phyloP scores from a whole-genome alignment of 2,329 filamentous ascomycete species.

The Endoconidiophora laricicola region DNA sequence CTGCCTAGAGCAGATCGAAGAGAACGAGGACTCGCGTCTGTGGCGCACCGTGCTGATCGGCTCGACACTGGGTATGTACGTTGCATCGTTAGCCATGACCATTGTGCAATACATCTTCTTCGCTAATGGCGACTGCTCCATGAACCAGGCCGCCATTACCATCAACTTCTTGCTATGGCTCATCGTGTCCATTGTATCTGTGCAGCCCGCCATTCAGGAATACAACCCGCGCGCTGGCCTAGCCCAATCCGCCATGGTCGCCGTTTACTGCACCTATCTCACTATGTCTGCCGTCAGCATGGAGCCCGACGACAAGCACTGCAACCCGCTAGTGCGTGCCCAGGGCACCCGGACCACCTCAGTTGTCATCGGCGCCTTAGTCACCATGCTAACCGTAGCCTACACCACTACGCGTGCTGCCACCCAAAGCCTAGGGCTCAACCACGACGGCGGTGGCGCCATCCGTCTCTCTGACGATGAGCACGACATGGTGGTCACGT shows the following conservation, averaged over 20 bases:
- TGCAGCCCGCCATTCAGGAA: conserved; percentile 81
- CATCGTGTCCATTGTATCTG: conserved; percentile 63
- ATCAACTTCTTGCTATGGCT: conserved; percentile 80
- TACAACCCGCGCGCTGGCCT: conserved; percentile 85
- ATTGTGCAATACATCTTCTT: conserved; percentile 97
- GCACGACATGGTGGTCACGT: conserved; percentile 64
- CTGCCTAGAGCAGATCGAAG: conserved; percentile 84
- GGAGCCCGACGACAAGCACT: conserved; percentile 86
- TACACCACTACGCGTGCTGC: conserved; percentile 95
- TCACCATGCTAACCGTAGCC: conserved; percentile 91
- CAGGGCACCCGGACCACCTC: conserved; percentile 80
- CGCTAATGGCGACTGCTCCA: conserved; percentile 60
- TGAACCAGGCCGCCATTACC: conserved; percentile 95
- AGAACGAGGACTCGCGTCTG: conserved; percentile 54
- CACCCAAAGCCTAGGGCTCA: conserved; percentile 69
- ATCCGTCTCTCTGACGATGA: conserved; percentile 42
- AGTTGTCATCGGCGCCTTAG: conserved; percentile 79
- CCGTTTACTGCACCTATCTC: conserved; percentile 94
- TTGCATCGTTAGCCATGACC: conserved; percentile 82
- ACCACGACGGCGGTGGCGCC: conserved; percentile 22
- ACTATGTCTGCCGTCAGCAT: conserved; percentile 97
- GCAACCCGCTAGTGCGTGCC: conserved; percentile 79
- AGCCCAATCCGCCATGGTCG: conserved; percentile 94
- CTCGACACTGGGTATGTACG: conserved; percentile 85
- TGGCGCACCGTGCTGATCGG: conserved; percentile 84